phyloP scores from a whole-genome alignment of 306 rosid genomes.

The Trifolium subterraneum region DNA sequence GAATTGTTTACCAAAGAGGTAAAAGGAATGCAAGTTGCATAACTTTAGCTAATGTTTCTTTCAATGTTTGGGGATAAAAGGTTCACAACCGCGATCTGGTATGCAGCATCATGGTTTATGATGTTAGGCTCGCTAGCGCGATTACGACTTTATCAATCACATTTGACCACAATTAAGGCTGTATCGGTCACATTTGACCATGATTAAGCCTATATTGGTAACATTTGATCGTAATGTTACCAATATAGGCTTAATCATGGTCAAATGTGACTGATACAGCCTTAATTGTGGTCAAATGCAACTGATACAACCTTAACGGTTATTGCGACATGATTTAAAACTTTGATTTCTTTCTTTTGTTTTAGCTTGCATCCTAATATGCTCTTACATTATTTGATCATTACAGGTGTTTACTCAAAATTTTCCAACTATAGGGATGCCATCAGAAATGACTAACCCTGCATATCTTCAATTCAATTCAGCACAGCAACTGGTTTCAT shows the following conservation, averaged over 20 bases:
- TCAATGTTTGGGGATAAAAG: background rate
- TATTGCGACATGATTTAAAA: background rate
- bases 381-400: constrained; percentile 36
- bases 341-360: background rate
- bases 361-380: constrained; percentile 20
- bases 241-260: too few species aligned
- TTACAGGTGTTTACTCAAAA: constrained; percentile 68
- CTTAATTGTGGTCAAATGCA: too few species aligned
- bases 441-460: constrained; percentile 60
- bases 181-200: background rate
- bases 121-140: background rate
- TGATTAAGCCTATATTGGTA: background rate
- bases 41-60: background rate
- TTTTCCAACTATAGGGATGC: constrained; percentile 62
- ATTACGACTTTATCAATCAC: background rate
- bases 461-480: constrained; percentile 66
- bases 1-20: constrained; percentile 90
- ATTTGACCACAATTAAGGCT: background rate
- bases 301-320: too few species aligned
- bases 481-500: constrained; percentile 62
- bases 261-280: too few species aligned
- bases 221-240: too few species aligned
- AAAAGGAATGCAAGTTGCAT: constrained; percentile 19
- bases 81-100: background rate
- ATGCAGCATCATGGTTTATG: background rate